Base-by-base conservation (phyloP, 192 early-diverging fungal species). In the Pilobolus umbonatus region DNA sequence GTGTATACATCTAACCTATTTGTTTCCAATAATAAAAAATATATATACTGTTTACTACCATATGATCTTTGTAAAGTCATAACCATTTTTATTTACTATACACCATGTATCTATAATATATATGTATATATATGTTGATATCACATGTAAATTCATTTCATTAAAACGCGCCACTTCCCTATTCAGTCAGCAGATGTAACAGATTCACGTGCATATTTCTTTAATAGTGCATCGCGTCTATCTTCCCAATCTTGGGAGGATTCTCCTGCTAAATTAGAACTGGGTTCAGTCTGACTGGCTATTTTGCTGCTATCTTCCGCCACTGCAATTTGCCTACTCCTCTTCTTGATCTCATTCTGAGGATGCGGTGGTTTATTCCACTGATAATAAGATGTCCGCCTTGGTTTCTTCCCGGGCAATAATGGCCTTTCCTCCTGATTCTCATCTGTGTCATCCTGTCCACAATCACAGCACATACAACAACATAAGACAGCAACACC, bases 121-220 rank as follows among this genome's bases (percentile, higher is more conserved):
- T n/a, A n/a, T n/a, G n/a, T n/a, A n/a, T n/a, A n/a, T n/a, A n/a
- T n/a, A n/a, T n/a, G n/a, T n/a, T n/a, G n/a, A n/a, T n/a, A n/a
- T n/a, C n/a, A n/a, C n/a, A n/a, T n/a, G n/a, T n/a, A n/a, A n/a
- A n/a, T n/a, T n/a, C n/a, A n/a, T n/a, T n/a, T n/a, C n/a, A n/a
- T n/a, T n/a, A n/a, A n/a, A n/a, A n/a, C n/a, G n/a, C n/a, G n/a
- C n/a, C n/a, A n/a, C n/a, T n/a, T n/a, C n/a, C n/a, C n/a, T n/a
- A n/a, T n/a, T n/a, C n/a, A n/a, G n/a, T n/a, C n/a, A n/a, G n/a
- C n/a, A n/a, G n/a, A n/a, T 40, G 11, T 40, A 15, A 2, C 11
- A 40, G 38, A 4, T 57, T 44, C 55, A 31, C 55, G 39, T 57
- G 55, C 55, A 22, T 57, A 57, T 57, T 44, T 57, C 42, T 57